Evolutionary conservation across 306 rosid genomes (phyloP), one percentile per base, ranked within the genome.

Genomic region (Phaseolus lunatus): DNA sequence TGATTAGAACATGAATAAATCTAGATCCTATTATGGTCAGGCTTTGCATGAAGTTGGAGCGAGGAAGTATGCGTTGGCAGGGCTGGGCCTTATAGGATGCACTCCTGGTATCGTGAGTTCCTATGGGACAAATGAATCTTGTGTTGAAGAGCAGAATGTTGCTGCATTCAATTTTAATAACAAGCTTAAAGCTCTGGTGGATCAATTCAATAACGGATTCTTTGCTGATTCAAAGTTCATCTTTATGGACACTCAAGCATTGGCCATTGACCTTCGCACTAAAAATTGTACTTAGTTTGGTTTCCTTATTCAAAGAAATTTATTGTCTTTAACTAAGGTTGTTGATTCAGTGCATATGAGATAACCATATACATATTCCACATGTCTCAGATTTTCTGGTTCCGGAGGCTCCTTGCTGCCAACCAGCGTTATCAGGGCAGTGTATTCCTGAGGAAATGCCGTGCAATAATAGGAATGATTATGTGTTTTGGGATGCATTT

Each of bases 11-110:
- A 27, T 59, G 67, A 59, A 59, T 14, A 27, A 59, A 14, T 59
- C 2, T 13, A 27, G 14, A 58, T 58, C 22, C 33, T 56, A 22
- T 8, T 13, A 27, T 58, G 35, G 37, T 24, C 71, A 89, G 91
- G 77, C n/a, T 7, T 80, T 92, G 71, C 72, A 79, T 80, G 67
- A 52, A 2, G 6, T 33, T 54, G 90, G 97, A 74, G 97, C 90
- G 31, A 90, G 91, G 54, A 92, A 88, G 78, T 82, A 74, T 44
- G 93, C 53, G 13, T 20, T 90, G 75, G 45, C 45, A 39, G 93
- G 91, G 70, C 7, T 88, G 50, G 97, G 97, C 14, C 79, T 4
- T 0, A 7, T 88, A 5, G 97, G 97, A 14, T 88, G 86, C 74
- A 67, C 52, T 58, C 92, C 87, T 5, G 45, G 26, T 67, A 65